phyloP scores from a whole-genome alignment of 345 rosid genomes.

The Brassica juncea region DNA sequence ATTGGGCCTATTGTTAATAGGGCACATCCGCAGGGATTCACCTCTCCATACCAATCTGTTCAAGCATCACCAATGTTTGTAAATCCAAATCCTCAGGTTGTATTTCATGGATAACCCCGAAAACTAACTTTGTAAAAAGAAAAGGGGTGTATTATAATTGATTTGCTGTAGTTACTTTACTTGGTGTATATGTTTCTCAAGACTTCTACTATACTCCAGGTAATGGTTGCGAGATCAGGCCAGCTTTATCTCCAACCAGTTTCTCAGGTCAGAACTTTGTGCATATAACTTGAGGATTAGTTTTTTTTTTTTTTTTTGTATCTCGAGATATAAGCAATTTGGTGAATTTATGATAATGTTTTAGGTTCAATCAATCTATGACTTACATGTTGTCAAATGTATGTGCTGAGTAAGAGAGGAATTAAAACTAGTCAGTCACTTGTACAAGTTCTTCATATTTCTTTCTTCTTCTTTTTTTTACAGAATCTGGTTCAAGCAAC shows the following conservation, averaged over 20 bases:
- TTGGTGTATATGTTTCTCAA: slow-evolving; percentile 10
- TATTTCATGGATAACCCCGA: slow-evolving; percentile 36
- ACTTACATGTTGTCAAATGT: not conserved
- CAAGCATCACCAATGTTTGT: slow-evolving; percentile 56
- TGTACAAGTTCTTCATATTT: not conserved
- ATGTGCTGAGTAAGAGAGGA: not conserved
- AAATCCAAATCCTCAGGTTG: slow-evolving; percentile 66
- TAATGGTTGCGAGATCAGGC: slow-evolving; percentile 68
- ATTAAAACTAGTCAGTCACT: not conserved
- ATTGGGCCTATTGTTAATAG: slow-evolving; percentile 63
- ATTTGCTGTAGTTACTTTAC: slow-evolving; percentile 7
- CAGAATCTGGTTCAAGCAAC: slow-evolving; percentile 63
- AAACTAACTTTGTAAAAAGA: not conserved
- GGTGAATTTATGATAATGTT: not conserved
- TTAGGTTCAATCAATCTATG: not conserved
- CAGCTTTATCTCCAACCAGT: slow-evolving; percentile 81
- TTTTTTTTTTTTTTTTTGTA: not conserved
- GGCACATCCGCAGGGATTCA: slow-evolving; percentile 60
- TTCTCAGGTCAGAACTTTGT: slow-evolving; percentile 59
- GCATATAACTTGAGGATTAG: not conserved
- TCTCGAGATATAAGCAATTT: not conserved
- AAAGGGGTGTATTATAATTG: not conserved
- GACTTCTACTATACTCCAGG: slow-evolving; percentile 44
- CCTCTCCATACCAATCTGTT: slow-evolving; percentile 63
- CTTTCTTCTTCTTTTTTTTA: slow-evolving; percentile 21